Evolutionary conservation across 73 alveolate species (phyloP).

Genomic region (Breviolum minutum): DNA sequence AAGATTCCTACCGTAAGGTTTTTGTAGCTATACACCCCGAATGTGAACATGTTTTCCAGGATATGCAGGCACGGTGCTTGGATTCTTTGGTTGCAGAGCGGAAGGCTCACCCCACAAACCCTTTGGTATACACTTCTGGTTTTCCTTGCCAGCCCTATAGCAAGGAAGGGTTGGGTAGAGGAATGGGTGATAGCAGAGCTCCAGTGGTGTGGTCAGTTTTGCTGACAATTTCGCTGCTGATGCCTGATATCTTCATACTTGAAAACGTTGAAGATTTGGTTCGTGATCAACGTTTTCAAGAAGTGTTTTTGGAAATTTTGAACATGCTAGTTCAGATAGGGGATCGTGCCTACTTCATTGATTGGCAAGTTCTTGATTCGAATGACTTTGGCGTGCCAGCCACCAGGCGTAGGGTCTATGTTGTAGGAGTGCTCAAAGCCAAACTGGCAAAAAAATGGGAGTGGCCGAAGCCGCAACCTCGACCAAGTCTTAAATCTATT

Average conservation of each 20-base stretch:
- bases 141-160: slow-evolving; percentile 39
- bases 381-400: background rate
- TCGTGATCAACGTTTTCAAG: no score
- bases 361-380: background rate
- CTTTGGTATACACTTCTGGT: background rate
- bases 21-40: background rate
- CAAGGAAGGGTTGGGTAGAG: background rate
- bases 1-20: background rate
- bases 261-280: slow-evolving; percentile 38
- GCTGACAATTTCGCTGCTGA: background rate
- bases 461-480: background rate
- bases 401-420: background rate
- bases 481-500: background rate
- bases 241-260: background rate
- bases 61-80: background rate
- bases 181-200: background rate
- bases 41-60: background rate
- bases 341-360: background rate
- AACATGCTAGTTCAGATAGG: background rate
- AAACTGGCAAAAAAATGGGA: background rate
- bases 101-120: background rate
- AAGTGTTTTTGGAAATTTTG: background rate
- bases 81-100: background rate
- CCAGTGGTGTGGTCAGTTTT: background rate
- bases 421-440: background rate